phyloP scores from a whole-genome alignment of 2,329 filamentous ascomycete genomes.

The Ascocoryne sarcoides region DNA sequence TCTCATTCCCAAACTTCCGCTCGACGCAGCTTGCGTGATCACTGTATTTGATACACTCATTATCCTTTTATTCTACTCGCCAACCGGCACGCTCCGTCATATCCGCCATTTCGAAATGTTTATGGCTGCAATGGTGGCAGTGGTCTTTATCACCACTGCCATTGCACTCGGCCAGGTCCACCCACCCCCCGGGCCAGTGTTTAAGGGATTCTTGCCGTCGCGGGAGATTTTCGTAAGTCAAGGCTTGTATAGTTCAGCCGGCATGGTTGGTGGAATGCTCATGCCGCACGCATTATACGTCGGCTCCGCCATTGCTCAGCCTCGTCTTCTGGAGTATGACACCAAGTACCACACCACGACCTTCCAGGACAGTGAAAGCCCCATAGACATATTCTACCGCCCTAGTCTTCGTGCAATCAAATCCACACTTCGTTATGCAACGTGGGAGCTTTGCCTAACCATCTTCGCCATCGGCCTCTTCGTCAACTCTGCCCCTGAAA shows the following conservation, averaged over 20 bases:
- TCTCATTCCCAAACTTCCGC: slow-evolving; percentile 4
- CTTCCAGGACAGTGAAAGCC: slow-evolving; percentile 1
- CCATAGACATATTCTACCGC: slow-evolving; percentile 5
- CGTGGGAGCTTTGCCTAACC: slow-evolving; percentile 1
- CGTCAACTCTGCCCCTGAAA: slow-evolving; percentile 2
- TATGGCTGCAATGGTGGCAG: slow-evolving; percentile 1
- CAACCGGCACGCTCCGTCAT: neutral
- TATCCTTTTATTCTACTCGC: slow-evolving; percentile 3
- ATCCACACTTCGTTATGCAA: slow-evolving; percentile 1
- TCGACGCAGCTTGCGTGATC: slow-evolving; percentile 3
- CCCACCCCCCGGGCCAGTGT: neutral
- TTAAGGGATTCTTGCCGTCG: slow-evolving; percentile 5
- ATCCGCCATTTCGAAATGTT: slow-evolving; percentile 5
- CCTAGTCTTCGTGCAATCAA: slow-evolving; percentile 2
- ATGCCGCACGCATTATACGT: slow-evolving; percentile 5
- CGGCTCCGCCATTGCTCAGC: slow-evolving; percentile 2
- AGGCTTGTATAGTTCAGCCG: neutral
- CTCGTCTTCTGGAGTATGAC: slow-evolving; percentile 2
- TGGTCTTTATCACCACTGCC: neutral
- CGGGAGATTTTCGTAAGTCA: slow-evolving; percentile 1
- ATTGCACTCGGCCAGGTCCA: slow-evolving; percentile 1
- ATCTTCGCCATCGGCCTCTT: slow-evolving; percentile 4
- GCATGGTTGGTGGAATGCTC: slow-evolving; percentile 3
- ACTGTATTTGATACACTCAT: slow-evolving; percentile 2
- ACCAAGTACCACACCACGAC: slow-evolving; percentile 1